Evolutionary conservation across 106 monocot species (phyloP), one percentile per base, ranked within the genome.

Genomic region (Dioscorea dumetorum): DNA sequence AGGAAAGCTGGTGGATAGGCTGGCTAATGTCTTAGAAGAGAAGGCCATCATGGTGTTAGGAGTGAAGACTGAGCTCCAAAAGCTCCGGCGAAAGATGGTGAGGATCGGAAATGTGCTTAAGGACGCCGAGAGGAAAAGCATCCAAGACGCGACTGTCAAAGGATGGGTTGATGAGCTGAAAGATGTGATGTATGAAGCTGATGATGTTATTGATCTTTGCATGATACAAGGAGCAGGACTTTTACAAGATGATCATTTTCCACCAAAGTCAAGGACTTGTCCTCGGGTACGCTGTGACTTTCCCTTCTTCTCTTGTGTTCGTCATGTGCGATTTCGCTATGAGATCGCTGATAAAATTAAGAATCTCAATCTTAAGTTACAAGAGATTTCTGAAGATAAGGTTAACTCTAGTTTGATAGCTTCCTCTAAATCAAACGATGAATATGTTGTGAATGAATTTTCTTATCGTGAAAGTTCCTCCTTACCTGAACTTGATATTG

Each of bases 111-210:
- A 16, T 12, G 52, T 63, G 8, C 52, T 72, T 2, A 52, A 31
- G 32, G 72, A 63, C 22, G 72, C 72, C 49, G 63, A 72, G 53
- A 32, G 63, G 52, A 63, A 33, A 31, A 16, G 52, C 20, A 12
- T 52, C 51, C 50, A 41, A 7, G 62, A 63, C 62, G 33, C 24
- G 21, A 18, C 51, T 2, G 21, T 72, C 14, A 16, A 8, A 9
- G 16, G 3, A 12, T 72, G 63, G 72, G 19, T 72, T 8, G 31
- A 18, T 20, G 51, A 21, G 17, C 72, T 72, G 6, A 62, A 52
- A 32, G 57, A 72, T 7, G 18, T 72, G 28, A 72, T 72, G 72
- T 72, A 72, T 33, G 72, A 72, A n/a, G 53, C 62, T 7, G 72
- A 72, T 19, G 72, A 72, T 52, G 8, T 64, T 24, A 16, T 72